phyloP scores from a whole-genome alignment of 208 protist genomes.

The Wallacemonas sp. region DNA sequence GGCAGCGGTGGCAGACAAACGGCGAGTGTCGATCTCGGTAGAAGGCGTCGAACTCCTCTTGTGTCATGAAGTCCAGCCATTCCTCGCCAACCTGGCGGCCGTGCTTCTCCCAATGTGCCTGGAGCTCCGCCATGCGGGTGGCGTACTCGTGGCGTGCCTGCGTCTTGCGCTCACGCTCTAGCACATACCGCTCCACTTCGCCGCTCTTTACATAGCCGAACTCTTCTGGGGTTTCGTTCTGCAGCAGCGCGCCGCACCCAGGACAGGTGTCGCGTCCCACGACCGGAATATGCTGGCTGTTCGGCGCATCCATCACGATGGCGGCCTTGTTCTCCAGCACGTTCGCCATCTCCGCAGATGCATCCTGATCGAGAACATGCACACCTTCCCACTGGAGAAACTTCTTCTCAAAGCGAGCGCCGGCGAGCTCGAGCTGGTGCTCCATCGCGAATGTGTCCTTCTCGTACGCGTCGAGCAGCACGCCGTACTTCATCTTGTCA shows the following conservation, averaged over 20 bases:
- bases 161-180: constrained; percentile 47
- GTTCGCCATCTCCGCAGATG: constrained; percentile 49
- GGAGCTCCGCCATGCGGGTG: constrained; percentile 86
- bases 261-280: constrained; percentile 81
- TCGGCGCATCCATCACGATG: constrained; percentile 78
- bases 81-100: constrained; percentile 91
- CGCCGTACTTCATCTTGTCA: constrained; percentile 87
- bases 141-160: constrained; percentile 76
- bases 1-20: constrained; percentile 88
- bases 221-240: constrained; percentile 59
- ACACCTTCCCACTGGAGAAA: constrained; percentile 90
- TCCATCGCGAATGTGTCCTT: constrained; percentile 88
- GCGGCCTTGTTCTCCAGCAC: constrained; percentile 71
- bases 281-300: constrained; percentile 71
- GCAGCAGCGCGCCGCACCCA: constrained; percentile 86
- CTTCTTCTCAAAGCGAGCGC: constrained; percentile 78
- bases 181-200: constrained; percentile 79
- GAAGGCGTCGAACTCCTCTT: constrained; percentile 91
- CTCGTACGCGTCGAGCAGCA: constrained; percentile 84
- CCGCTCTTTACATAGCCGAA: constrained; percentile 82
- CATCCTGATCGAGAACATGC: constrained; percentile 81
- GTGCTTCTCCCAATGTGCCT: constrained; percentile 88
- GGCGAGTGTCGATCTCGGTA: constrained; percentile 68
- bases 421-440: constrained; percentile 75
- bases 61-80: constrained; percentile 94